A percentile compares a stretch with the other conserved stretches of the same genome.
Evolutionary conservation across 768 basidiomycete genomes (phyloP).

Genomic region (Clitopilus hobsonii): DNA sequence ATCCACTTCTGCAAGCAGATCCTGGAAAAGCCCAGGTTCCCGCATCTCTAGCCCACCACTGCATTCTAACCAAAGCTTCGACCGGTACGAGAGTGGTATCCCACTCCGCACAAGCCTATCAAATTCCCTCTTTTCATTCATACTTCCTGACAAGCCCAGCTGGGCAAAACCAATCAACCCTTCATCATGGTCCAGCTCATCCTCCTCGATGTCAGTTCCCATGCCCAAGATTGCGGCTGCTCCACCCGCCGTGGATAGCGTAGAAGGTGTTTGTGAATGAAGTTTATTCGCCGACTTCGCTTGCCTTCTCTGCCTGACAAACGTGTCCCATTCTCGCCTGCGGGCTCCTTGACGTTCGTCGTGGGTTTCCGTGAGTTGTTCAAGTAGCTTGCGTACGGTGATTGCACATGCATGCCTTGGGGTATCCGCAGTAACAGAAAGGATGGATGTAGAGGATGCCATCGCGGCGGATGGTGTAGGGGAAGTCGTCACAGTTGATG

Average conservation of each 20-base stretch:
- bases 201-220: constrained; percentile 57
- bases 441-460: constrained; percentile 44
- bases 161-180: constrained; percentile 90
- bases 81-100: constrained; percentile 83
- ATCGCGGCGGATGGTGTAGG: constrained; percentile 15
- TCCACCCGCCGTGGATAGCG: constrained; percentile 29
- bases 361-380: constrained; percentile 76
- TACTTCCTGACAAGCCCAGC: constrained; percentile 71
- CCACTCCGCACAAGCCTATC: constrained; percentile 77
- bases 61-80: constrained; percentile 91
- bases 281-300: constrained; percentile 29
- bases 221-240: constrained; percentile 69
- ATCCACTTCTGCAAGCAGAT: constrained; percentile 59
- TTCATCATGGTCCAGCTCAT: constrained; percentile 76
- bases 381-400: constrained; percentile 69
- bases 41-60: constrained; percentile 89
- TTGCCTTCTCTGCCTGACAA: constrained; percentile 67
- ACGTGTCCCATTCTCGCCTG: constrained; percentile 84
- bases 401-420: constrained; percentile 74
- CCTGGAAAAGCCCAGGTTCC: constrained; percentile 87
- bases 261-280: constrained; percentile 12
- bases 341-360: constrained; percentile 69
- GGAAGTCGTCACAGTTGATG: constrained; percentile 29
- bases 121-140: constrained; percentile 78
- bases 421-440: constrained; percentile 54